Base-by-base conservation (phyloP, 2,329 filamentous ascomycete species). In the Fusarium nygamai region DNA sequence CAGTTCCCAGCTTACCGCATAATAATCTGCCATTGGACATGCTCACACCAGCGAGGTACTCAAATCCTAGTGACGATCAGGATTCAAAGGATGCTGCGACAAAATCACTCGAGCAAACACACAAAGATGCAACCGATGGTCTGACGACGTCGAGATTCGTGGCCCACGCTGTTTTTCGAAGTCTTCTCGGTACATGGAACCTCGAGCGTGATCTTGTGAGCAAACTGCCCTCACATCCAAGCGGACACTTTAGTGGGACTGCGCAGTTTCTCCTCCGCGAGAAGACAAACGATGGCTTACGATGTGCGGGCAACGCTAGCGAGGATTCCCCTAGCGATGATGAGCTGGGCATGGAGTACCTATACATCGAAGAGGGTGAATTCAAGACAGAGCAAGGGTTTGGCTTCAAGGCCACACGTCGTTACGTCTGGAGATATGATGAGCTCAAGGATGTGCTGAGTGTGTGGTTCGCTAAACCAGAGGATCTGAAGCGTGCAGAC, bases 381-480 rank as follows among this genome's bases (percentile, higher is more conserved):
- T 92, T 94, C 78, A 87, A 82, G 31, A 89, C 90, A 9, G 83
- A 86, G 4, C 85, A 84, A 34, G 89, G 89, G 0, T 82, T 90
- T 53, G 83, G 84, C 2, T 92, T 93, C 81, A 86, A 84, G 22
- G 91, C 91, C 0, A 90, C 86, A 17, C 85, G 91, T 29, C 88
- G 92, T 17, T 95, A 95, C 76, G 86, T 94, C 3, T 95, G 93
- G 85, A 88, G 93, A 0, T 95, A 94, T 76, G 85, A 89, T 50
- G 90, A 92, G 72, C 76, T 65, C 16, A 83, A 78, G 3, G 92
- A 94, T 76, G 81, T 80, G 34, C 83, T 95, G 29, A 92, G 89
- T 68, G 90, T 93, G 3, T 95, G 93, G 93, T 95, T 95, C 75
- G 90, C 90, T 44, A 90, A 91, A 72, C 85, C 88, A 2, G 89